A percentile compares a stretch with the other conserved stretches of the same genome.
Conservation (phyloP, 2,329 filamentous ascomycete genomes). For the Monosporascus sp. region DNA sequence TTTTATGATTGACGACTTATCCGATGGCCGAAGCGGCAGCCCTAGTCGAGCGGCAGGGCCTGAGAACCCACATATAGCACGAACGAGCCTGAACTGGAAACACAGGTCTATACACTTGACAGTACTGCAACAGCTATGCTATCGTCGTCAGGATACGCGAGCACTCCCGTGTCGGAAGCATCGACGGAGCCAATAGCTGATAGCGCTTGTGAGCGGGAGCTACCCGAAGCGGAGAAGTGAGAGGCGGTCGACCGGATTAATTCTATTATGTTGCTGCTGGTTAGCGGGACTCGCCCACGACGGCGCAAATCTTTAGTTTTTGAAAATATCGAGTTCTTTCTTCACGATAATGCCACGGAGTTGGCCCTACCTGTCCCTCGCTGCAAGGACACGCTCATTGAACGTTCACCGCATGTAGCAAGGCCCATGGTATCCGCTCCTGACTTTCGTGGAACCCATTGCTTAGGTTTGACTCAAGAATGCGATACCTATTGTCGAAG, state of each 20-base stretch:
- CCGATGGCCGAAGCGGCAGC: not conserved
- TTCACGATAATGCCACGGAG: conserved; percentile 7
- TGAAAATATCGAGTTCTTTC: conserved; percentile 22
- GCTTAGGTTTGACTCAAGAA: too few species aligned
- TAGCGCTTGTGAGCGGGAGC: too few species aligned
- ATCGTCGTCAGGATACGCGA: too few species aligned
- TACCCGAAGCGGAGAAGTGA: too few species aligned
- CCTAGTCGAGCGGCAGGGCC: not conserved
- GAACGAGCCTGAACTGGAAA: not conserved
- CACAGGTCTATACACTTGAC: not conserved
- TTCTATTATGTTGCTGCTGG: too few species aligned
- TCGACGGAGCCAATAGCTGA: too few species aligned
- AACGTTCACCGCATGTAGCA: conserved; percentile 10
- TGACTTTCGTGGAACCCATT: too few species aligned
- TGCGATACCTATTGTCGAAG: too few species aligned
- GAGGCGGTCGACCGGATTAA: too few species aligned
- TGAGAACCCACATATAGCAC: not conserved
- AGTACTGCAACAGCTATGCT: not conserved
- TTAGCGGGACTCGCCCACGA: conserved; percentile 6
- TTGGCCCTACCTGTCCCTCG: conserved; percentile 13
- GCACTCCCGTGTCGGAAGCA: too few species aligned
- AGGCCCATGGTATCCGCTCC: too few species aligned
- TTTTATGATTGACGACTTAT: not conserved
- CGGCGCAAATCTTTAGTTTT: conserved; percentile 13
- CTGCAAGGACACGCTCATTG: conserved; percentile 23